Conservation (phyloP, 2,329 filamentous ascomycete species). For the Alternaria postmessia region DNA sequence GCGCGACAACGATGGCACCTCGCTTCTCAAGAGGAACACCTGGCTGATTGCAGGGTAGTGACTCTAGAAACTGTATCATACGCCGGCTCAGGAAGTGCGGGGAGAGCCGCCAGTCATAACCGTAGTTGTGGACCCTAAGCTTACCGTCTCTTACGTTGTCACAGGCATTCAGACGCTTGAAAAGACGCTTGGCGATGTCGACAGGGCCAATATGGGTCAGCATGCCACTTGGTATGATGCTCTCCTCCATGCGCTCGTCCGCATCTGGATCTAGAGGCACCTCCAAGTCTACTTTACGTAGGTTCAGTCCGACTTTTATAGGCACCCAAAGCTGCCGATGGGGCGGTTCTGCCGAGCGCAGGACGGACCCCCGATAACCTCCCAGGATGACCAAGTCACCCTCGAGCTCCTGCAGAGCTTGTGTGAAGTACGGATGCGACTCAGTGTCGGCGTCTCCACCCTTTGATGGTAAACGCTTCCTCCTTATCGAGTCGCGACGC, state of each 20-base stretch:
- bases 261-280: conserved; percentile 83
- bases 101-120: conserved; percentile 93
- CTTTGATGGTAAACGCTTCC: conserved; percentile 21
- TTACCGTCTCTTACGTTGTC: conserved; percentile 76
- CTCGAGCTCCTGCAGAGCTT: conserved; percentile 72
- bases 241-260: conserved; percentile 81
- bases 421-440: conserved; percentile 60
- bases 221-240: conserved; percentile 86
- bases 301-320: conserved; percentile 88
- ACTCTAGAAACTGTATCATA: conserved; percentile 76
- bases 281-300: conserved; percentile 90
- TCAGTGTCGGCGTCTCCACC: conserved; percentile 37
- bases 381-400: conserved; percentile 90
- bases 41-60: conserved; percentile 75
- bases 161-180: conserved; percentile 77
- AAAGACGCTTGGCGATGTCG: conserved; percentile 83
- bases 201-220: conserved; percentile 91
- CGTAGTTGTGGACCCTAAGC: conserved; percentile 85
- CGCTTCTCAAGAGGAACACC: conserved; percentile 61
- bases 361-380: conserved; percentile 88
- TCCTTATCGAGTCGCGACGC: conserved; percentile 23
- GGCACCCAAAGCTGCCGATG: conserved; percentile 94
- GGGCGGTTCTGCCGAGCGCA: conserved; percentile 81
- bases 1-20: conserved; percentile 83
- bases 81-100: conserved; percentile 76